phyloP scores from a whole-genome alignment of 176 grass and related monocot genomes.

The Aechmea fasciata region DNA sequence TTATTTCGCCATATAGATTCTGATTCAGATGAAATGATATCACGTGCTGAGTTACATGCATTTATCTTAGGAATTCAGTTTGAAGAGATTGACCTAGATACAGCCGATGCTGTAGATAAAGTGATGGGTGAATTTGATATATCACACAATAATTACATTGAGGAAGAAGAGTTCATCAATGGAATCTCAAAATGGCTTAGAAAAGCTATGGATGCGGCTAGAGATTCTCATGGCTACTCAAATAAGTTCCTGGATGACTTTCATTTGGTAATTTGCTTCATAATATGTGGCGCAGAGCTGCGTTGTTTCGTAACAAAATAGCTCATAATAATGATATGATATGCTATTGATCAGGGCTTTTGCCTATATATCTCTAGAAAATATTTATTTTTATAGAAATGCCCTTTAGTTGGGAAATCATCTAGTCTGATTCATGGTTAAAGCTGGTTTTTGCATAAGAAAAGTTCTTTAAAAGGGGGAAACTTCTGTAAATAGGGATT shows the following conservation, averaged over 20 bases:
- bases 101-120: conserved; percentile 41
- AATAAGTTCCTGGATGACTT: conserved; percentile 51
- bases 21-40: conserved; percentile 48
- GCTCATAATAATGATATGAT: too few species aligned
- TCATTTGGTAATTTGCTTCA: conserved; percentile 28
- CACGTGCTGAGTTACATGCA: conserved; percentile 50
- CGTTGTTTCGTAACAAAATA: background rate
- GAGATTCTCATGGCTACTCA: conserved; percentile 25
- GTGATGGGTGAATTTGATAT: conserved; percentile 58
- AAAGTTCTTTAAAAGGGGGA: too few species aligned
- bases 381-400: too few species aligned
- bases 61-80: conserved; percentile 55
- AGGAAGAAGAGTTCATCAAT: conserved; percentile 42
- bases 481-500: too few species aligned
- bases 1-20: conserved; percentile 68
- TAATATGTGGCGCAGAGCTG: background rate
- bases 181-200: conserved; percentile 55
- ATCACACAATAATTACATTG: conserved; percentile 37
- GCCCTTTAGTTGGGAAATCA: too few species aligned
- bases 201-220: conserved; percentile 32
- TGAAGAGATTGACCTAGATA: conserved; percentile 53
- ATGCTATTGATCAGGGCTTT: too few species aligned
- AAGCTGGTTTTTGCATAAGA: too few species aligned
- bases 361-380: too few species aligned
- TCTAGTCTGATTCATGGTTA: too few species aligned